These are phyloP conservation scores for Curvularia lunata DNA, from an alignment of 2,329 filamentous ascomycete genomes.

Conservation along the genomic window DNA sequence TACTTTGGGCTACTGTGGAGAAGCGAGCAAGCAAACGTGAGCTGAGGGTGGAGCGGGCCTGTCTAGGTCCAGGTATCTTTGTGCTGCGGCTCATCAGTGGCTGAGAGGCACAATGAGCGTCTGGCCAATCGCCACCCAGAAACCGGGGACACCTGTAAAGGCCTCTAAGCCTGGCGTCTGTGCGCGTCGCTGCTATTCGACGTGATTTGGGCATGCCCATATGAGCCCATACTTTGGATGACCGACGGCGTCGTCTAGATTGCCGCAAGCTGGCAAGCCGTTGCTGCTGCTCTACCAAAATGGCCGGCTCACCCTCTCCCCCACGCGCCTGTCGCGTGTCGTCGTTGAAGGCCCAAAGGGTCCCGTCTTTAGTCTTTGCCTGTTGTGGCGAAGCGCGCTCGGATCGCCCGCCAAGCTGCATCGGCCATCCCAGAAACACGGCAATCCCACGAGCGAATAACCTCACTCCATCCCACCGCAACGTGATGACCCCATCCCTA, in stretches of 20 bases:
- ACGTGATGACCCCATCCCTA: constrained; percentile 23
- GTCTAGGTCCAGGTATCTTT: constrained; percentile 29
- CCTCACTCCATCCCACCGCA: constrained; percentile 23
- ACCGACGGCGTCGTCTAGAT: constrained; percentile 25
- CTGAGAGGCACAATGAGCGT: constrained; percentile 22
- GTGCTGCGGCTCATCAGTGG: constrained; percentile 39
- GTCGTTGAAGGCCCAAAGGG: constrained; percentile 15
- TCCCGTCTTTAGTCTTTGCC: constrained; percentile 20
- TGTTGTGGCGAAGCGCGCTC: constrained; percentile 25
- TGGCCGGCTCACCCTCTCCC: constrained; percentile 7
- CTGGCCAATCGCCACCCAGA: constrained; percentile 34
- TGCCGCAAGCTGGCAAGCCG: constrained; percentile 8
- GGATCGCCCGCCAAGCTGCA: constrained; percentile 25
- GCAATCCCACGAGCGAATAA: constrained; percentile 27
- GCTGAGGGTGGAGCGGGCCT: constrained; percentile 28
- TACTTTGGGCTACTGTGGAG: constrained; percentile 23
- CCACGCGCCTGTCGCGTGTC: constrained; percentile 32
- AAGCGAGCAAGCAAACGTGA: constrained; percentile 25
- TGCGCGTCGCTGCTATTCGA: constrained; percentile 23
- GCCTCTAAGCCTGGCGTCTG: constrained; percentile 29
- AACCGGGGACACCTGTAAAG: constrained; percentile 27
- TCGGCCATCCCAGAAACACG: constrained; percentile 18
- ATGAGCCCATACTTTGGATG: constrained; percentile 32
- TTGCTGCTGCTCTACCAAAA: neutral
- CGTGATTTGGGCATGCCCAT: constrained; percentile 35